These are phyloP conservation scores for Epipyxis sp. DNA, from an alignment of 108 stramenopile genomes.

Conservation along the genomic window DNA sequence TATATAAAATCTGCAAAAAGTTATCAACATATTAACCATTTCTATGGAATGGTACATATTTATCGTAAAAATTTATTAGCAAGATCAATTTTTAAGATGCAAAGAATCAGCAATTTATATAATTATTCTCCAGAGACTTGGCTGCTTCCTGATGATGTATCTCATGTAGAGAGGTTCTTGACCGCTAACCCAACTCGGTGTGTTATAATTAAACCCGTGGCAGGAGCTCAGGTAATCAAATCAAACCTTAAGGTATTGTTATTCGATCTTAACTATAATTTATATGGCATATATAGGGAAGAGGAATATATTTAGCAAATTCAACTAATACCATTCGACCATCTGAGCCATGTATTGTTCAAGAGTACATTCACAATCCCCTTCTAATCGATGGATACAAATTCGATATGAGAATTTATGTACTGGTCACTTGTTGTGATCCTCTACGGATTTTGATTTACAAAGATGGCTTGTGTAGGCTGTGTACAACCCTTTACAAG, in stretches of 20 bases:
- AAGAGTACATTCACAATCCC: slow-evolving; percentile 28
- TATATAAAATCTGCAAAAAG: neutral
- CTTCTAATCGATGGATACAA: slow-evolving; percentile 33
- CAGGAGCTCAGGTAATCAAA: neutral
- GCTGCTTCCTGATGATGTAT: slow-evolving; percentile 12
- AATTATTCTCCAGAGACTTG: slow-evolving; percentile 29
- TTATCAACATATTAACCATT: slow-evolving; percentile 39
- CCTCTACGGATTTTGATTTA: slow-evolving; percentile 16
- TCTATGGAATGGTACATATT: slow-evolving; percentile 37
- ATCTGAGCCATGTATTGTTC: slow-evolving; percentile 16
- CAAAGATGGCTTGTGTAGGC: slow-evolving; percentile 34
- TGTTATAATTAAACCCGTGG: slow-evolving; percentile 16
- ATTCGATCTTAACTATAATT: neutral
- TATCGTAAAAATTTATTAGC: slow-evolving; percentile 34
- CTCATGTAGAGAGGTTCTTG: neutral
- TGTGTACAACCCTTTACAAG: slow-evolving; percentile 25
- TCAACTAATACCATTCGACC: neutral
- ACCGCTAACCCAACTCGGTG: neutral
- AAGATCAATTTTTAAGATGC: slow-evolving; percentile 15
- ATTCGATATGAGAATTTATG: slow-evolving; percentile 41
- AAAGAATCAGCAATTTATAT: neutral
- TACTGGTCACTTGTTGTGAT: slow-evolving; percentile 25
- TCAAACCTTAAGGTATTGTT: neutral
- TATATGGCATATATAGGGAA: neutral
- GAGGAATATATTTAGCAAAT: slow-evolving; percentile 15